These are phyloP conservation scores for Penicillium coffeae DNA, from an alignment of 495 filamentous ascomycete genomes.

Conservation along the genomic window DNA sequence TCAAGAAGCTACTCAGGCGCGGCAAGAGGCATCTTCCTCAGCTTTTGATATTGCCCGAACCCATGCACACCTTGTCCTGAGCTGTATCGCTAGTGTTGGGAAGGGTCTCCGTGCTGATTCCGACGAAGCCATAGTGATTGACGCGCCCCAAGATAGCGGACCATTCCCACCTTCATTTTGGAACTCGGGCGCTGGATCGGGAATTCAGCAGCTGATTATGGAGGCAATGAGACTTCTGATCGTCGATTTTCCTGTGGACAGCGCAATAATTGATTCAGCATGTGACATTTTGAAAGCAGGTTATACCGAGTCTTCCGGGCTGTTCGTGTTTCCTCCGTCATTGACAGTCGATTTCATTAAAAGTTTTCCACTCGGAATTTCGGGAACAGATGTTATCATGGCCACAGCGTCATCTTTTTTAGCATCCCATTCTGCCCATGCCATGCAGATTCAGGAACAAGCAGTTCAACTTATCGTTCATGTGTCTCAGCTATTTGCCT, in stretches of 20 bases:
- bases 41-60: slow-evolving; percentile 45
- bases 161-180: slow-evolving; percentile 54
- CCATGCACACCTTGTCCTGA: slow-evolving; percentile 61
- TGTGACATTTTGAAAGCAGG: slow-evolving; percentile 75
- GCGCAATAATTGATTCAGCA: slow-evolving; percentile 68
- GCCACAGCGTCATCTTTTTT: slow-evolving; percentile 75
- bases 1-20: slow-evolving; percentile 33
- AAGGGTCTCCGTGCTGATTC: slow-evolving; percentile 72
- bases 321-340: slow-evolving; percentile 68
- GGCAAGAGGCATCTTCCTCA: slow-evolving; percentile 30
- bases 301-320: slow-evolving; percentile 73
- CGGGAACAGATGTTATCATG: slow-evolving; percentile 70
- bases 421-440: slow-evolving; percentile 54
- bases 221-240: slow-evolving; percentile 43
- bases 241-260: slow-evolving; percentile 54
- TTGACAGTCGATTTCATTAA: slow-evolving; percentile 70
- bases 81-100: slow-evolving; percentile 72
- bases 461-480: slow-evolving; percentile 58
- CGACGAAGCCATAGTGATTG: slow-evolving; percentile 65
- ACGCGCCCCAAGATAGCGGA: slow-evolving; percentile 35
- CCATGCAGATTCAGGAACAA: slow-evolving; percentile 43
- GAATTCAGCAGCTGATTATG: slow-evolving; percentile 58
- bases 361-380: slow-evolving; percentile 55
- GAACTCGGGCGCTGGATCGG: slow-evolving; percentile 51
- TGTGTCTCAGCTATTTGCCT: slow-evolving; percentile 60